These are phyloP conservation scores for Podospora fimiseda DNA, from an alignment of 495 filamentous ascomycete species.

Conservation along the genomic window DNA sequence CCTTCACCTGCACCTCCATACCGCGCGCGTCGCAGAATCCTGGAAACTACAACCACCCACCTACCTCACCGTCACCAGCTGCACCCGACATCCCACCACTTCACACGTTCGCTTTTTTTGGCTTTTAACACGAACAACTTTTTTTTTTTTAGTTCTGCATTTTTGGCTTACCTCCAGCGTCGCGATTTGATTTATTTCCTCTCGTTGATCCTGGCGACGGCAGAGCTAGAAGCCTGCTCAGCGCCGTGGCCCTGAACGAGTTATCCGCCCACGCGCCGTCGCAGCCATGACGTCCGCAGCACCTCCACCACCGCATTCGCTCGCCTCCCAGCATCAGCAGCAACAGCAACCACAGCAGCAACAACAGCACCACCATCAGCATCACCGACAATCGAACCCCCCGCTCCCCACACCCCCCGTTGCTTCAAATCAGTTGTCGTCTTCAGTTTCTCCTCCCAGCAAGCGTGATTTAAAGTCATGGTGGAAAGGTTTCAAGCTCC, in stretches of 20 bases:
- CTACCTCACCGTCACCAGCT: not conserved
- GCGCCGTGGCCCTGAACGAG: conserved; percentile 17
- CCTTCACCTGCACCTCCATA: not conserved
- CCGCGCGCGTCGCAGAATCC: conserved; percentile 4
- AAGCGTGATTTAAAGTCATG: conserved; percentile 80
- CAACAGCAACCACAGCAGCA: conserved; percentile 4
- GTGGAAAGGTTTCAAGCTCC: conserved; percentile 85
- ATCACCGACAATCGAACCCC: conserved; percentile 10
- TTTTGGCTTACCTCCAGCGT: conserved; percentile 6
- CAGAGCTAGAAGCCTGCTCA: conserved; percentile 10
- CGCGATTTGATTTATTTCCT: not conserved
- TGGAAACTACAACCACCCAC: not conserved
- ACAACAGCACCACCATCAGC: not conserved
- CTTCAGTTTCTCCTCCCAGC: conserved; percentile 54
- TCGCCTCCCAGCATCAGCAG: conserved; percentile 13
- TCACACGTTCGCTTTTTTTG: conserved; percentile 1
- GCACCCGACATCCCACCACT: not conserved
- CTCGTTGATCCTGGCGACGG: conserved; percentile 12
- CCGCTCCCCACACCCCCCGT: conserved; percentile 12
- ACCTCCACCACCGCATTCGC: conserved; percentile 13
- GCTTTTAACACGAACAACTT: not conserved
- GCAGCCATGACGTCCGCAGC: conserved; percentile 30
- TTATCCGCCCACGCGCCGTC: conserved; percentile 18
- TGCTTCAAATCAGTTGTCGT: conserved; percentile 17
- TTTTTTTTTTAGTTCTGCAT: not conserved